phyloP scores from a whole-genome alignment of 2,329 filamentous ascomycete species.

The Aspergillus clavatus region DNA sequence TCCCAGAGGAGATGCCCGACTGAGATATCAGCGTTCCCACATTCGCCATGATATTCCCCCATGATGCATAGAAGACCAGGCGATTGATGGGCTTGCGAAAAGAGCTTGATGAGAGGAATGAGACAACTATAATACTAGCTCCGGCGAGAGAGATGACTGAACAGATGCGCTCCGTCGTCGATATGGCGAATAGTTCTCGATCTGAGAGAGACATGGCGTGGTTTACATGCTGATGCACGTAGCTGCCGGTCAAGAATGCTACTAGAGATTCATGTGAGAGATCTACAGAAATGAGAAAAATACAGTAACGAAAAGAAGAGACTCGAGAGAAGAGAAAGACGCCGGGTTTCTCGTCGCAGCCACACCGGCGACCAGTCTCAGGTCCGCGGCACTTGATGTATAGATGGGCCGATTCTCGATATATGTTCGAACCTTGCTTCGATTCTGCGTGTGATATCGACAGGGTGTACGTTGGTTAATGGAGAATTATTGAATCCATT shows the following conservation, averaged over 20 bases:
- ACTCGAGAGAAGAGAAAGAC: neutral
- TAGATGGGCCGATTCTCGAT: no score
- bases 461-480: no score
- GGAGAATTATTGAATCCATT: no score
- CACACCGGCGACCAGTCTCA: neutral
- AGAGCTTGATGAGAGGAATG: conserved; percentile 61
- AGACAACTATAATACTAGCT: conserved; percentile 65
- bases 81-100: conserved; percentile 87
- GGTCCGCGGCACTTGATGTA: neutral
- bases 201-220: conserved; percentile 25
- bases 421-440: no score
- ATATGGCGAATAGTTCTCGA: conserved; percentile 51
- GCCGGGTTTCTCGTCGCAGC: no score
- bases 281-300: neutral
- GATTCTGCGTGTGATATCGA: no score
- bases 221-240: conserved; percentile 7
- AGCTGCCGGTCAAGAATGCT: neutral
- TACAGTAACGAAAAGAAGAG: neutral
- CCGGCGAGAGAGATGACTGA: conserved; percentile 68
- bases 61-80: conserved; percentile 76
- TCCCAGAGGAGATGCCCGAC: conserved; percentile 49
- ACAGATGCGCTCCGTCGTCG: conserved; percentile 60
- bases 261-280: neutral
- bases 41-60: conserved; percentile 75
- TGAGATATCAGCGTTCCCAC: conserved; percentile 69